Conservation (phyloP, 345 rosid genomes). For the Eucalyptus erythrocorys region DNA sequence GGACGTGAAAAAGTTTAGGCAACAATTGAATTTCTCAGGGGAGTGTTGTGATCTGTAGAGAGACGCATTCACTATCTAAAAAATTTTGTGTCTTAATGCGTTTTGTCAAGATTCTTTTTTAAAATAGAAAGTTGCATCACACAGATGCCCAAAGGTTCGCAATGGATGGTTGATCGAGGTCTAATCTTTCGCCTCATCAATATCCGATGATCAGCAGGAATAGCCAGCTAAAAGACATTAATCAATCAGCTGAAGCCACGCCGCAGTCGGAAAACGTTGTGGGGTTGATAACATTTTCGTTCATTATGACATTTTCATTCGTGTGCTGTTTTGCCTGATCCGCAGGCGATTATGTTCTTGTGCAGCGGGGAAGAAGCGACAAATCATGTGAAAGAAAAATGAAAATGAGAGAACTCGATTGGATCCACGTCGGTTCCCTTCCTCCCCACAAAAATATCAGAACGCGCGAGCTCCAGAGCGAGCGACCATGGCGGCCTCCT, state of each 20-base stretch:
- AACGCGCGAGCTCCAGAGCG: background rate
- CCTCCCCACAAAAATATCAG: background rate
- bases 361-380: background rate
- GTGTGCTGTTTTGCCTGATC: background rate
- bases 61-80: background rate
- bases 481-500: constrained; percentile 9
- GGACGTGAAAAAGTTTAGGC: background rate
- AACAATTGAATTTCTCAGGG: background rate
- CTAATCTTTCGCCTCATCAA: background rate
- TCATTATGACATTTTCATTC: background rate
- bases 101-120: background rate
- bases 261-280: background rate
- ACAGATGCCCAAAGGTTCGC: background rate
- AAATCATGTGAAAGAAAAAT: background rate
- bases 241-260: background rate
- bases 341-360: background rate
- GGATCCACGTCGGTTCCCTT: background rate
- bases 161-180: background rate
- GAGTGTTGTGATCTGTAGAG: background rate
- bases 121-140: background rate
- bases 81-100: background rate
- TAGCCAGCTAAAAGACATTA: background rate
- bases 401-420: background rate
- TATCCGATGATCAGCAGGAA: background rate
- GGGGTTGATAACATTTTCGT: too few species aligned